These are phyloP conservation scores for Cladophialophora exuberans DNA, from an alignment of 2,329 filamentous ascomycete species.

Conservation along the genomic window DNA sequence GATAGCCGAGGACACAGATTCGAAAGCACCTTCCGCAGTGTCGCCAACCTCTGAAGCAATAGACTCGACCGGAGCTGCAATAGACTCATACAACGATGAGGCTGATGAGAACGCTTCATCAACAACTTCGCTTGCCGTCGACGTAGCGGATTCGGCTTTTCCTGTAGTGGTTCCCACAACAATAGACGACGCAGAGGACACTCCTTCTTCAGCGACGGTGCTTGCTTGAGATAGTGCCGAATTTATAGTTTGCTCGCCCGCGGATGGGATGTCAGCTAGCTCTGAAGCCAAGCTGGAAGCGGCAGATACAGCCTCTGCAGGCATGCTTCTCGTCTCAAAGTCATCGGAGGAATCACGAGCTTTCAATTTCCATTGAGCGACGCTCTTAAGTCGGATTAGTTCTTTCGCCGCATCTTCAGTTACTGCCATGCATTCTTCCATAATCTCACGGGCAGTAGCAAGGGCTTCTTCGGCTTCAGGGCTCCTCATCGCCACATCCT, in stretches of 20 bases:
- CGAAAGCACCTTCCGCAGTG: conserved; percentile 12
- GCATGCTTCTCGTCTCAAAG: conserved; percentile 71
- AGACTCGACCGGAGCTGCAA: conserved; percentile 32
- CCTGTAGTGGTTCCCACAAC: conserved; percentile 39
- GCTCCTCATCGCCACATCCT: conserved; percentile 74
- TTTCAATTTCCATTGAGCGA: conserved; percentile 80
- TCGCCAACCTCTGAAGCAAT: conserved; percentile 38
- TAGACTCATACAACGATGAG: conserved; percentile 15
- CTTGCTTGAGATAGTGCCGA: conserved; percentile 34
- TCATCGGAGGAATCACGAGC: conserved; percentile 75
- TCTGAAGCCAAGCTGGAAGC: conserved; percentile 37
- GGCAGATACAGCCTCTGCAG: conserved; percentile 52
- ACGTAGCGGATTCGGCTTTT: conserved; percentile 41
- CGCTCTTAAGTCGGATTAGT: conserved; percentile 77
- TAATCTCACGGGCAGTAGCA: conserved; percentile 67
- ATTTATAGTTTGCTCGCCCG: conserved; percentile 36
- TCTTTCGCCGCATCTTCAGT: conserved; percentile 80
- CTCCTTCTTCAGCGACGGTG: conserved; percentile 32
- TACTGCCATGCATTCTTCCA: conserved; percentile 77
- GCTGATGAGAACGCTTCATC: conserved; percentile 26
- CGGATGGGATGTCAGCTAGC: conserved; percentile 25
- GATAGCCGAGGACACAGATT: conserved; percentile 29
- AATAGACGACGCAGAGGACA: conserved; percentile 28
- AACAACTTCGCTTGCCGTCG: conserved; percentile 27
- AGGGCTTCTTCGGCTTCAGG: conserved; percentile 70